These are phyloP conservation scores for Blastocystis sp. DNA, from an alignment of 352 stramenopile genomes.

Conservation along the genomic window DNA sequence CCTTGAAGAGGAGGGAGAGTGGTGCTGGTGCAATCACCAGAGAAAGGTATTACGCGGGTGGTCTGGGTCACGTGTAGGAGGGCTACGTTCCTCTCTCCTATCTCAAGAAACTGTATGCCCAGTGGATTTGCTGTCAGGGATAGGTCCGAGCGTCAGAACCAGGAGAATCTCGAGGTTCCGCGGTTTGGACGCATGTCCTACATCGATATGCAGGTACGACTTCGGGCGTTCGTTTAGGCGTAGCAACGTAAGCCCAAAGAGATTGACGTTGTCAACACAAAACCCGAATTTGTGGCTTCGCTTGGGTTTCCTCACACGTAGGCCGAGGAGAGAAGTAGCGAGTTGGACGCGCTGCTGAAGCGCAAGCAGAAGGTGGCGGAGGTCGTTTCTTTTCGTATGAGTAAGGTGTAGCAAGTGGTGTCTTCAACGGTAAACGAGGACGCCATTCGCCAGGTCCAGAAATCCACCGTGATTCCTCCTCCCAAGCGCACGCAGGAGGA, in stretches of 20 bases:
- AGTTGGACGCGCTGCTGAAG: conserved; percentile 50
- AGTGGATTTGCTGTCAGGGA: neutral
- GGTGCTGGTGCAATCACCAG: conserved; percentile 49
- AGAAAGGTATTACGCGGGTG: neutral
- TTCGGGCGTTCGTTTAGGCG: neutral
- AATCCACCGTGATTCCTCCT: conserved; percentile 56
- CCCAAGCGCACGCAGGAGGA: conserved; percentile 33
- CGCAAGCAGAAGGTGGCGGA: conserved; percentile 64
- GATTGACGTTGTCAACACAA: conserved; percentile 59
- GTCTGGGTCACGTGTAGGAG: neutral
- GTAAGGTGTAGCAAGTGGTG: conserved; percentile 6
- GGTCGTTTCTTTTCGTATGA: neutral
- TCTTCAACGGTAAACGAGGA: neutral
- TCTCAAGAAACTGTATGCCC: conserved; percentile 2
- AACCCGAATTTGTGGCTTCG: conserved; percentile 17
- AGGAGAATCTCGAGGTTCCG: conserved; percentile 5
- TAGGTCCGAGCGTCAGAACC: neutral
- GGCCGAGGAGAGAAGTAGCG: conserved; percentile 10
- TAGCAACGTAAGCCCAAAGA: conserved; percentile 53
- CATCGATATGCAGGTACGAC: conserved; percentile 54
- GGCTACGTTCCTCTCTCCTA: conserved; percentile 38
- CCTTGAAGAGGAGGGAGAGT: conserved; percentile 38
- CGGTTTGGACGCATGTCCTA: conserved; percentile 39
- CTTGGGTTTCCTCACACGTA: neutral
- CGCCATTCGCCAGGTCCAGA: conserved; percentile 49